phyloP scores from a whole-genome alignment of 1,139 yeast species.

The Geotrichum restrictum region DNA sequence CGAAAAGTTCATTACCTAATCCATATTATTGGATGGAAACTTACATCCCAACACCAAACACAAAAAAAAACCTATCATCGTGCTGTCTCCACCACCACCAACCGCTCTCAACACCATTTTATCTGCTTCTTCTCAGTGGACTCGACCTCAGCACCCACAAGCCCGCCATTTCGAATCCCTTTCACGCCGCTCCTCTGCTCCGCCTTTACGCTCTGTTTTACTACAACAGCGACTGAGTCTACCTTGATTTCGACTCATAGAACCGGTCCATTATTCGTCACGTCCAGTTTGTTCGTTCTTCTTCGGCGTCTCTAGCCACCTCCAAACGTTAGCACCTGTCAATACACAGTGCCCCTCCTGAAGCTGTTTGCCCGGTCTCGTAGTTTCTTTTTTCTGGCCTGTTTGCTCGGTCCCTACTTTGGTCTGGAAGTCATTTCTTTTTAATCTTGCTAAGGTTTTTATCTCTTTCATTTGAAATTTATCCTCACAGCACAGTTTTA shows the following conservation, averaged over 20 bases:
- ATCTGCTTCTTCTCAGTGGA: not conserved
- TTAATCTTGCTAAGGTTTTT: not conserved
- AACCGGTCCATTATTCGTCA: too few species aligned
- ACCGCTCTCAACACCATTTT: not conserved
- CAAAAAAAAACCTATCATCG: slow-evolving; percentile 1
- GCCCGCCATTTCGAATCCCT: not conserved
- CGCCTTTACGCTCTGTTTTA: too few species aligned
- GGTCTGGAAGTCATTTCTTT: too few species aligned
- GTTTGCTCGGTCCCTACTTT: too few species aligned
- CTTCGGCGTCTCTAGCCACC: too few species aligned
- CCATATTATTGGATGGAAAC: too few species aligned
- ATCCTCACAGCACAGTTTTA: not conserved
- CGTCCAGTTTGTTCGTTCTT: too few species aligned
- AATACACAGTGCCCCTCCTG: too few species aligned
- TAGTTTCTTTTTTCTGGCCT: not conserved
- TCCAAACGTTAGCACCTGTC: too few species aligned
- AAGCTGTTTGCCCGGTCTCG: not conserved
- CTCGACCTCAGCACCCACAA: not conserved
- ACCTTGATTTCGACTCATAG: too few species aligned
- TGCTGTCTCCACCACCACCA: slow-evolving; percentile 8
- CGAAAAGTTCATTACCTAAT: not conserved
- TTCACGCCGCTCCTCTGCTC: too few species aligned
- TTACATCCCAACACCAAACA: not conserved
- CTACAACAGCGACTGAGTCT: too few species aligned
- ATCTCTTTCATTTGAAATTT: not conserved